Conservation (phyloP, 192 early-diverging fungal genomes). For the Gonapodya prolifera region DNA sequence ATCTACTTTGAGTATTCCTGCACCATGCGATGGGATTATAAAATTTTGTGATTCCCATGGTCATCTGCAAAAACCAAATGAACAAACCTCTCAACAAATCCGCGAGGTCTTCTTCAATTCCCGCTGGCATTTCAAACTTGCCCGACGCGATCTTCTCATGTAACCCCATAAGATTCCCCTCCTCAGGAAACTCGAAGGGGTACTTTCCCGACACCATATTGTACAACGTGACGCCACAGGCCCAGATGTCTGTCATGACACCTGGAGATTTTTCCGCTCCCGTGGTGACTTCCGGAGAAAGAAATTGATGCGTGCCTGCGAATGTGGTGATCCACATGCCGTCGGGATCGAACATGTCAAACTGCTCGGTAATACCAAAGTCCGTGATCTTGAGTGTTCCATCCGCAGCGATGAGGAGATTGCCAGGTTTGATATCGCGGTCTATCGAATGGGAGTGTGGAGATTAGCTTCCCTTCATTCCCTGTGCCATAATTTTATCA, state of each 20-base stretch:
- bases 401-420: constrained; percentile 38
- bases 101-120: constrained; percentile 19
- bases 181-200: constrained; percentile 42
- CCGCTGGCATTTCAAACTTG: constrained; percentile 26
- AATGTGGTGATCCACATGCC: constrained; percentile 25
- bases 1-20: constrained; percentile 31
- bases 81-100: constrained; percentile 24
- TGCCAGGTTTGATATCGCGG: constrained; percentile 44
- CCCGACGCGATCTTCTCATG: constrained; percentile 34
- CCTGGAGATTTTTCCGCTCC: constrained; percentile 20
- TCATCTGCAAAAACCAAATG: neutral
- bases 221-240: constrained; percentile 37
- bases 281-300: constrained; percentile 36
- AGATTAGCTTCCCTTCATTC: neutral
- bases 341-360: constrained; percentile 17
- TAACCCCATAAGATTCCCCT: constrained; percentile 32
- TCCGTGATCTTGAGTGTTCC: constrained; percentile 39
- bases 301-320: constrained; percentile 46
- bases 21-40: neutral
- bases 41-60: constrained; percentile 1
- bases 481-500: neutral
- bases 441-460: constrained; percentile 17
- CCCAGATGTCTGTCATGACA: constrained; percentile 41
- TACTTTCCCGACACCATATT: constrained; percentile 42
- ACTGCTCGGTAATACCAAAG: constrained; percentile 43